phyloP scores from a whole-genome alignment of 768 basidiomycete genomes.

The Termitomyces titanicus region DNA sequence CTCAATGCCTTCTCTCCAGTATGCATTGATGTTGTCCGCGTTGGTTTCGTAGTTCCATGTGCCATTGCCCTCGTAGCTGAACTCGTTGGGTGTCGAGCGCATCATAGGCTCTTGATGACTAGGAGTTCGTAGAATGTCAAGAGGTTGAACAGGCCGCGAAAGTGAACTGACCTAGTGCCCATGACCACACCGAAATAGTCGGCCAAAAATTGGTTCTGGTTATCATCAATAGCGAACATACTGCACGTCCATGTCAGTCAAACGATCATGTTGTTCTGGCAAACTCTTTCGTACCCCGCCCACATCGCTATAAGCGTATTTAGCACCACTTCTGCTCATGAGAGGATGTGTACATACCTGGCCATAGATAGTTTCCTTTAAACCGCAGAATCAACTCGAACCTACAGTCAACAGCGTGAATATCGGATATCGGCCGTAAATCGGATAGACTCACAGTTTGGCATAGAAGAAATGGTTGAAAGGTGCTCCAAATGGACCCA shows the following conservation, averaged over 20 bases:
- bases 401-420: constrained; percentile 23
- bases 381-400: constrained; percentile 67
- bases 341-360: constrained; percentile 33
- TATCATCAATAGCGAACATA: constrained; percentile 59
- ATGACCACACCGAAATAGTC: constrained; percentile 66
- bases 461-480: constrained; percentile 62
- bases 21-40: constrained; percentile 49
- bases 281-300: constrained; percentile 28
- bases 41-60: constrained; percentile 62
- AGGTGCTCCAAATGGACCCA: constrained; percentile 41
- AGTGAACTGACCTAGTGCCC: constrained; percentile 52
- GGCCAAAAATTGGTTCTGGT: constrained; percentile 57
- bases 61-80: constrained; percentile 51
- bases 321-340: neutral
- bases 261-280: neutral
- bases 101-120: constrained; percentile 76
- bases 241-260: constrained; percentile 18
- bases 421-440: neutral
- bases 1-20: constrained; percentile 57
- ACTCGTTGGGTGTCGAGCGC: constrained; percentile 68
- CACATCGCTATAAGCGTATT: constrained; percentile 31
- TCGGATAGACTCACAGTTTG: constrained; percentile 37
- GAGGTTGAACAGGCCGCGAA: neutral
- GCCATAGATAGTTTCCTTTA: constrained; percentile 72
- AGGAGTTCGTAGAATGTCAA: neutral